Evolutionary conservation across 768 basidiomycete species (phyloP), one percentile per base, ranked within the genome.

Genomic region (Rhodotorula paludigena): DNA sequence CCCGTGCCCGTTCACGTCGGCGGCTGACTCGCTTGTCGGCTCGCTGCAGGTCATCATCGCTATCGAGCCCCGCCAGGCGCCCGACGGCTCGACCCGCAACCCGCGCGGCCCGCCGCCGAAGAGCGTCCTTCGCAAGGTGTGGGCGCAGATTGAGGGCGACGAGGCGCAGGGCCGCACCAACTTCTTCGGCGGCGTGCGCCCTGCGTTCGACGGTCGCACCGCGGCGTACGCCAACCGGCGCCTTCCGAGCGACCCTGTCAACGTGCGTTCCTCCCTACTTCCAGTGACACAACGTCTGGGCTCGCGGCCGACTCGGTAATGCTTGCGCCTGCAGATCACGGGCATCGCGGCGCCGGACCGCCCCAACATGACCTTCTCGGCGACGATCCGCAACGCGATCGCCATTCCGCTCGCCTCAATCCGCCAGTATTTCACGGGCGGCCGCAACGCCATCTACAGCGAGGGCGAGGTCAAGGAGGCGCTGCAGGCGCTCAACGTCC

Each of bases 11-110:
- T 30, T 39, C 28, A 4, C 12, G 1, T 16, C 28, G 8, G 8
- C 30, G 11, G 28, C 30, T 28, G 3, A 11, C 21, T 15, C 2
- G 8, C 12, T 3, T 15, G 23, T 38, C 36, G 10, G 12, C 21
- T 10, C n/a, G 7, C n/a, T 9, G n/a, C 56, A 66, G 65, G 39
- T 61, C 41, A 14, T 57, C 47, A 57, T 66, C 23, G n/a, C 54
- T 7, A 25, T 35, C 23, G 47, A 41, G 16, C 32, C 47, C 1
- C 59, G 59, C 8, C 15, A 15, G 2, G 10, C 9, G 2, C 14
- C 36, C n/a, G 53, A 60, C 21, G 65, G 60, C 15, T 38, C 23
- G 9, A 0, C 25, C 1, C 54, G 38, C 5, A 54, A 59, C 12
- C 30, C 65, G 5, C 52, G 49, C 32, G 47, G 36, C 11, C 32